Base-by-base conservation (phyloP, 164 flowering plant species). In the Hamamelis virginiana region DNA sequence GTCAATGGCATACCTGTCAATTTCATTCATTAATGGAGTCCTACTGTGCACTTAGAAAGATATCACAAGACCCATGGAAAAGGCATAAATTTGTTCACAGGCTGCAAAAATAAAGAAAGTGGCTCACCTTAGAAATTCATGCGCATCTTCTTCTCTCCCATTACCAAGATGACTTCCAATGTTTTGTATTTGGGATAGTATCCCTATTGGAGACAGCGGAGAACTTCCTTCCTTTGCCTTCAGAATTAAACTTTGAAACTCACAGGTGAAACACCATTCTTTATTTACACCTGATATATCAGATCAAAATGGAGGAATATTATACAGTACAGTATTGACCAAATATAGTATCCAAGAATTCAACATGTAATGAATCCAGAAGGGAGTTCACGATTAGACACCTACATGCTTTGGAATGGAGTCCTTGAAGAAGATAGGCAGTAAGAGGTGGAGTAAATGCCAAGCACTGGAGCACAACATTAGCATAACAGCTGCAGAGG, bases 391-490 rank as follows among this genome's bases (percentile, higher is more conserved):
- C 19, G 28, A 46, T 21, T n/a, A 71, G 67, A 74, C 64, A 80
- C 89, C 33, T 85, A 84, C 98, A 95, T 78, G 80, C 22, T 85
- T 81, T 85, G 11, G 88, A 80, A 75, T 95, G 98, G 58, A 87
- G 77, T 62, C 90, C 88, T 74, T 88, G 92, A 66, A 88, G 94
- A 76, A 91, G 84, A 85, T 87, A 95, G 57, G 94, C 85, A 60
- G 90, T 82, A 69, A 95, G 83, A 46, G 98, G 97, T 43, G 94
- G 98, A 68, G 98, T 95, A 71, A 88, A 92, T 72, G 91, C 79
- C 84, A 95, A 81, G 83, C 98, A 95, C 80, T 95, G 98, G 50
- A 95, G 92, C 62, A 95, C 97, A 70, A 84, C 94, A 86, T 94
- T 94, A 18, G 98, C 98, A 80, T 88, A 95, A 74, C 98, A 95